phyloP scores from a whole-genome alignment of 305 asterid genomes.

The Andrographis paniculata region DNA sequence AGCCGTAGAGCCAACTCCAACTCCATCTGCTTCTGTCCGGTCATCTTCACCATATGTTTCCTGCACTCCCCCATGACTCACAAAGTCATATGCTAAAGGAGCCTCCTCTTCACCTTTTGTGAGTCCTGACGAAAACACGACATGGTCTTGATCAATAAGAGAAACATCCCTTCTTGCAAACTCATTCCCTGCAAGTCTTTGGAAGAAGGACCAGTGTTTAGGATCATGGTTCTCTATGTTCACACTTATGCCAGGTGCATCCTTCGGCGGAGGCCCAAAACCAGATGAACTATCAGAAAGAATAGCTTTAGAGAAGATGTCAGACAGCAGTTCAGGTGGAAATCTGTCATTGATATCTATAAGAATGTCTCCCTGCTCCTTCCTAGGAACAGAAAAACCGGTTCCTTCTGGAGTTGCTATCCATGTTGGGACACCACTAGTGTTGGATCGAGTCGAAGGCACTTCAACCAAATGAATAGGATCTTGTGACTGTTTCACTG shows the following conservation, averaged over 20 bases:
- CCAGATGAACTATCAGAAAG: conserved; percentile 41
- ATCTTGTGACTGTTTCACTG: conserved; percentile 26
- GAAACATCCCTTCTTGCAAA: conserved; percentile 58
- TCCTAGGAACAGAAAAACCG: conserved; percentile 25
- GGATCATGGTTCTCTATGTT: conserved; percentile 70
- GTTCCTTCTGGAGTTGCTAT: conserved; percentile 27
- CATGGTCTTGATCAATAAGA: conserved; percentile 69
- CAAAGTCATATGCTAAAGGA: conserved; percentile 35
- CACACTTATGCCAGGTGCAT: conserved; percentile 57
- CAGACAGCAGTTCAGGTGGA: conserved; percentile 70
- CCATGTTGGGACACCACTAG: conserved; percentile 25
- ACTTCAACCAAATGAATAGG: conserved; percentile 22
- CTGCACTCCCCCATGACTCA: conserved; percentile 25
- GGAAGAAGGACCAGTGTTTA: conserved; percentile 70
- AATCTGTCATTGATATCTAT: conserved; percentile 71
- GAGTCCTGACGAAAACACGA: conserved; percentile 34
- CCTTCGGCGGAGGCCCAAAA: conserved; percentile 36
- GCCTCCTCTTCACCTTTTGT: conserved; percentile 46
- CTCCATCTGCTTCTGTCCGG: conserved; percentile 22
- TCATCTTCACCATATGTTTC: conserved; percentile 24
- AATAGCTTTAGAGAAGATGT: conserved; percentile 56
- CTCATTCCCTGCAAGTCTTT: conserved; percentile 60
- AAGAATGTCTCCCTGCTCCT: conserved; percentile 58
- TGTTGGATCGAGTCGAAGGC: conserved; percentile 19
- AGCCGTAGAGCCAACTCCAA: conserved; percentile 26